Evolutionary conservation across 1,284 basidiomycete genomes (phyloP).

Genomic region (Melampsora americana): DNA sequence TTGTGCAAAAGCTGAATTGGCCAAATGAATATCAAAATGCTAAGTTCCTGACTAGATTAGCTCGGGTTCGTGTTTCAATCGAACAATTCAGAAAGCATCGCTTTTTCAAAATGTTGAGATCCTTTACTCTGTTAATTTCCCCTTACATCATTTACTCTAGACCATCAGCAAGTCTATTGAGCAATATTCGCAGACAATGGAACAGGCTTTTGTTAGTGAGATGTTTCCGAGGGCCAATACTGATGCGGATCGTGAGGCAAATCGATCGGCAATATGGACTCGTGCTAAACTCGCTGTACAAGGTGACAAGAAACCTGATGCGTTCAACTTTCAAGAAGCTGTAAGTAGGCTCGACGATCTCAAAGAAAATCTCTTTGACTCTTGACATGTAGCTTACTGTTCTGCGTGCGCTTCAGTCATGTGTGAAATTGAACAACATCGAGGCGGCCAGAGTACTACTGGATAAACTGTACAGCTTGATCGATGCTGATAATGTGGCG

Average conservation of each 20-base stretch:
- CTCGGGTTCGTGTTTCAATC: conserved; percentile 63
- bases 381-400: conserved; percentile 1
- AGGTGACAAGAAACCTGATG: conserved; percentile 83
- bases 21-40: conserved; percentile 83
- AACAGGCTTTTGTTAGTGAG: conserved; percentile 84
- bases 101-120: background rate
- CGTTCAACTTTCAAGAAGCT: conserved; percentile 84
- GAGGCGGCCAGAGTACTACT: conserved; percentile 83
- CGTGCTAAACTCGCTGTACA: conserved; percentile 72
- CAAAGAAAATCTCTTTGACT: background rate
- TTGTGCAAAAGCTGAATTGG: conserved; percentile 86
- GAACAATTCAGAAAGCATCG: background rate
- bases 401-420: conserved; percentile 62
- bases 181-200: conserved; percentile 82
- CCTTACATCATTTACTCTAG: conserved; percentile 56
- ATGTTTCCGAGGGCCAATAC: conserved; percentile 82
- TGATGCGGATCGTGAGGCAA: conserved; percentile 56
- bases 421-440: conserved; percentile 96
- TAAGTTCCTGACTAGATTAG: conserved; percentile 77
- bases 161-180: conserved; percentile 87
- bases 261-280: conserved; percentile 82
- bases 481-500: conserved; percentile 83
- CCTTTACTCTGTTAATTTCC: background rate
- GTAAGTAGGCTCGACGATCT: conserved; percentile 53
- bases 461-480: conserved; percentile 87